Evolutionary conservation across 2,329 filamentous ascomycete species (phyloP).

Genomic region (Cladophialophora exuberans): DNA sequence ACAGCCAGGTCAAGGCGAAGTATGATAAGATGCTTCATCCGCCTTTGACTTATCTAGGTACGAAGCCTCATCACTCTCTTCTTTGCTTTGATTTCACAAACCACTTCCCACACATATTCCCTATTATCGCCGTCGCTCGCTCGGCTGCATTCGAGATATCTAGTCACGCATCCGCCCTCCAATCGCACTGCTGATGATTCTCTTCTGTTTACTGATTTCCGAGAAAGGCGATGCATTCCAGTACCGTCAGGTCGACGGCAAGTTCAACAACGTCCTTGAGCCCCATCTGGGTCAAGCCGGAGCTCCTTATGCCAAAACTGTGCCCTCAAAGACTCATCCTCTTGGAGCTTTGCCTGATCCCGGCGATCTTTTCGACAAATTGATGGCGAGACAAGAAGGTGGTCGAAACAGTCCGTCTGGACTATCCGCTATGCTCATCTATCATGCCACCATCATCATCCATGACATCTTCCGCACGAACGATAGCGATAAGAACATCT

Average conservation of each 20-base stretch:
- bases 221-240: not conserved
- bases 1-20: not conserved
- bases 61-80: too few relatives aligned
- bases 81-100: too few relatives aligned
- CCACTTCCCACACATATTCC: too few relatives aligned
- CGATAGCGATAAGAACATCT: slow-evolving; percentile 1
- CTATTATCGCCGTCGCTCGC: too few relatives aligned
- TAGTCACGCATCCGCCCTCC: too few relatives aligned
- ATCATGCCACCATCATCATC: not conserved
- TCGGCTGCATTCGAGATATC: too few relatives aligned
- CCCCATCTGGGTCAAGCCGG: not conserved
- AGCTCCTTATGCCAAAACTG: not conserved
- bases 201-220: too few relatives aligned
- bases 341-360: not conserved
- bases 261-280: not conserved
- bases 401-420: not conserved
- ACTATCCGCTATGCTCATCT: not conserved
- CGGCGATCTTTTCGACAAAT: not conserved
- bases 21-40: slow-evolving; percentile 1
- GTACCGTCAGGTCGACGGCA: not conserved
- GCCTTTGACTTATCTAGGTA: not conserved
- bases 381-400: not conserved
- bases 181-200: too few relatives aligned
- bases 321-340: not conserved
- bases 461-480: slow-evolving; percentile 1